A percentile compares a stretch with the other conserved stretches of the same genome.
Conservation (phyloP, 495 filamentous ascomycete genomes). For the Acidomyces sp. region DNA sequence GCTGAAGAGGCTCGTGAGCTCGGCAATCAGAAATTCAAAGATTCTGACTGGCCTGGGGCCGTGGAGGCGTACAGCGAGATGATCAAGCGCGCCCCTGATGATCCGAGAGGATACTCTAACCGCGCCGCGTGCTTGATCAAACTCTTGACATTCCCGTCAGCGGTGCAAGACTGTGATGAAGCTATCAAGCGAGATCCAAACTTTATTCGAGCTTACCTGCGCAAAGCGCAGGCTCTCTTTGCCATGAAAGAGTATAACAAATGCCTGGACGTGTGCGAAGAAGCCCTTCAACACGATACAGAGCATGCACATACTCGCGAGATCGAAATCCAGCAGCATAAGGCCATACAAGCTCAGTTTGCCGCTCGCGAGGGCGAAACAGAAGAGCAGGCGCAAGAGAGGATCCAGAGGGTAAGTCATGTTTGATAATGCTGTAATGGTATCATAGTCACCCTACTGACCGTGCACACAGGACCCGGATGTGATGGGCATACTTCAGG, state of each 20-base stretch:
- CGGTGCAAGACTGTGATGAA: conserved; percentile 81
- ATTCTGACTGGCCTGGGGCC: conserved; percentile 87
- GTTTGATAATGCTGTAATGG: not conserved
- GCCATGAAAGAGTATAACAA: conserved; percentile 97
- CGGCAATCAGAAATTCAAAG: conserved; percentile 92
- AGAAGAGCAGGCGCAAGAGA: conserved; percentile 87
- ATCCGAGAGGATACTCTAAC: conserved; percentile 92
- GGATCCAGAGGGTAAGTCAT: conserved; percentile 65
- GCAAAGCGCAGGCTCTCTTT: conserved; percentile 84
- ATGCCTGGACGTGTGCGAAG: conserved; percentile 76
- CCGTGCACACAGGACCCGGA: conserved; percentile 23
- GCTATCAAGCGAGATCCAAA: conserved; percentile 82
- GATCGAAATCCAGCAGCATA: conserved; percentile 88
- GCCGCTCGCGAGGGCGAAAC: conserved; percentile 82
- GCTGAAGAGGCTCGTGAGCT: conserved; percentile 92
- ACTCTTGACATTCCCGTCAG: conserved; percentile 84
- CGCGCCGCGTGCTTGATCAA: conserved; percentile 94
- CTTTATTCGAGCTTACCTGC: conserved; percentile 90
- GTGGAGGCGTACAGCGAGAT: conserved; percentile 94
- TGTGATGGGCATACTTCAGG: conserved; percentile 83
- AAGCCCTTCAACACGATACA: conserved; percentile 63
- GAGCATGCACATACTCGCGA: conserved; percentile 66
- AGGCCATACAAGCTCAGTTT: conserved; percentile 86
- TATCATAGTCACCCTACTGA: not conserved
- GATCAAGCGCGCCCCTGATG: conserved; percentile 86